Evolutionary conservation across 208 protist species (phyloP), one percentile per base, ranked within the genome.

Genomic region (Eutreptiella sp.): DNA sequence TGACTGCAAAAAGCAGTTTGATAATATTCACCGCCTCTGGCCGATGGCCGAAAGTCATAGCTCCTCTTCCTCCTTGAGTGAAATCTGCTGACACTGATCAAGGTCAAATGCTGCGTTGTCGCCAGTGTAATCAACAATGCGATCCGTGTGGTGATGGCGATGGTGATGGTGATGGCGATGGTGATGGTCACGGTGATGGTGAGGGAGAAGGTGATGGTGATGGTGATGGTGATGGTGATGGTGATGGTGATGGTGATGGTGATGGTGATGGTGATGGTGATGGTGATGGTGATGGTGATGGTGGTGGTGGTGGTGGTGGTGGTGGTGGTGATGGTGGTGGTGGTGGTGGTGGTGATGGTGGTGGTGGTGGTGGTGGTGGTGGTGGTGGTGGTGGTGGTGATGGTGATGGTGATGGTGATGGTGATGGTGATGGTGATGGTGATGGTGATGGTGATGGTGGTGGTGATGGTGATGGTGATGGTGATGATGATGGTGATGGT

Each of bases 401-500:
- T 47, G 42, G 19, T 21, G 42, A 47, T 24, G 5, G 27, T 47
- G 42, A 47, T 47, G 36, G 27, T 47, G 42, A 47, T 47, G 36
- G 16, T 39, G 36, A 47, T 47, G 42, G 19, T 47, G 42, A 47
- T 47, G 42, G 27, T 47, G n/a, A 47, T 47, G 42, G 27, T 47
- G 42, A 47, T 47, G 42, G 27, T 47, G n/a, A 47, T 47, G 42
- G 27, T 47, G 42, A 47, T 47, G 5, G 19, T 7, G n/a, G 11
- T 7, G n/a, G 27, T 47, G 42, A 47, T 47, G 42, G 27, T 47
- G 42, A 21, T 47, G 42, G 27, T 47, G 42, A 47, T 47, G 42
- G 19, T 47, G 42, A 21, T 47, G 42, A 47, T 47, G 42, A 47
- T 47, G 42, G 19, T 47, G 42, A 47, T 47, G 42, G 19, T 47